Evolutionary conservation across 2,329 filamentous ascomycete genomes (phyloP).

Genomic region (Colletotrichum lentis): DNA sequence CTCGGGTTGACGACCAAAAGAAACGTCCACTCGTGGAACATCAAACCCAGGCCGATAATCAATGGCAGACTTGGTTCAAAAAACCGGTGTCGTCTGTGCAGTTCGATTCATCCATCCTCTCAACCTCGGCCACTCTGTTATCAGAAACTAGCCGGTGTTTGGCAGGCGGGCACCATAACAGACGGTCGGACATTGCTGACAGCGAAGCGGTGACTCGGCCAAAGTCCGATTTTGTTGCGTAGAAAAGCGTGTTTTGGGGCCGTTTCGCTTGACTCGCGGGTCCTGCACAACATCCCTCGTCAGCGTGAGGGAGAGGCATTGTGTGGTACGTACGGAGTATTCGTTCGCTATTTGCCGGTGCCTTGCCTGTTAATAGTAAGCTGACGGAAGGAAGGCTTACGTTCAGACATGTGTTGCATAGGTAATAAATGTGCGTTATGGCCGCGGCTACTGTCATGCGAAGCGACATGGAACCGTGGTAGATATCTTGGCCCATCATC

Average conservation of each 20-base stretch:
- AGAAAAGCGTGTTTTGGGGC: constrained; percentile 35
- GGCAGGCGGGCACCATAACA: constrained; percentile 9
- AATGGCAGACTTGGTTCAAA: constrained; percentile 21
- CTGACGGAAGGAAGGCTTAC: constrained; percentile 4
- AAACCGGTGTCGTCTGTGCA: constrained; percentile 5
- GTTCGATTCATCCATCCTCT: background rate
- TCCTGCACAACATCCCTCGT: constrained; percentile 46
- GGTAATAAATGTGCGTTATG: constrained; percentile 18
- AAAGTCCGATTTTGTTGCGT: constrained; percentile 31
- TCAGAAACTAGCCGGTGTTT: constrained; percentile 10
- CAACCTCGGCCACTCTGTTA: background rate
- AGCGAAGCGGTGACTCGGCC: constrained; percentile 34
- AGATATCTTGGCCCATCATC: constrained; percentile 4
- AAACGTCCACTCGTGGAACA: constrained; percentile 21
- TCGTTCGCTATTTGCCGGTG: background rate
- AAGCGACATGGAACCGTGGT: constrained; percentile 32
- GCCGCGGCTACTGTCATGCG: constrained; percentile 13
- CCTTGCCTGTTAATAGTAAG: background rate
- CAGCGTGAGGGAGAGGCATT: background rate
- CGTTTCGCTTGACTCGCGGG: constrained; percentile 49
- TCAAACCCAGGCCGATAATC: background rate
- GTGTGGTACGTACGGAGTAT: constrained; percentile 2
- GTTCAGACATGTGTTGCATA: background rate
- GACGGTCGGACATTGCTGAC: constrained; percentile 19
- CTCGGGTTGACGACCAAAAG: constrained; percentile 21